Conservation (phyloP, 306 rosid genomes). For the Dryas drummondii region DNA sequence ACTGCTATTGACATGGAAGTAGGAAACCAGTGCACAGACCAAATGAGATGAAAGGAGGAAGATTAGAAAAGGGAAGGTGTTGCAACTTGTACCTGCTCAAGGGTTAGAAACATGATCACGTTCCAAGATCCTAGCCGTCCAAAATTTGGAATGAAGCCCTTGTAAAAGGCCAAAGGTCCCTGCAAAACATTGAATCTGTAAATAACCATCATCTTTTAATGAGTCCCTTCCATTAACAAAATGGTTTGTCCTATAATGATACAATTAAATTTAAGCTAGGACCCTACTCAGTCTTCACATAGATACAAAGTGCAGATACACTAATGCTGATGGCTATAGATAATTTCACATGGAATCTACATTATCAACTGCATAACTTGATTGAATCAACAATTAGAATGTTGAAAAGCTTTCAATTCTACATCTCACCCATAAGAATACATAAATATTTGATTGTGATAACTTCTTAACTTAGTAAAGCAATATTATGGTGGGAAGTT, state of each 20-base stretch:
- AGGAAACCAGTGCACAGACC: neutral
- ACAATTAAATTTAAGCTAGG: neutral
- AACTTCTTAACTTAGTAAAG: neutral
- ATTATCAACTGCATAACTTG: neutral
- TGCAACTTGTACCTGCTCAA: constrained; percentile 74
- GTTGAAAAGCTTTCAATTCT: neutral
- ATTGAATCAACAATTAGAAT: neutral
- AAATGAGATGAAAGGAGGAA: neutral
- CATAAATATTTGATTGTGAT: neutral
- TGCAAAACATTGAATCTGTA: constrained; percentile 40
- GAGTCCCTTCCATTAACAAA: neutral
- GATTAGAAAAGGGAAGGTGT: neutral
- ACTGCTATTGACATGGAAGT: neutral
- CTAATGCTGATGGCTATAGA: neutral
- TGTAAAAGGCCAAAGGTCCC: constrained; percentile 94
- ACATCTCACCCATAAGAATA: neutral
- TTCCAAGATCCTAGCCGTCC: constrained; percentile 99
- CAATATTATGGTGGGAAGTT: neutral
- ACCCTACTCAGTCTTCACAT: neutral
- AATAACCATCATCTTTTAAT: neutral
- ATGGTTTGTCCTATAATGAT: neutral
- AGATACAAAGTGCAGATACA: neutral
- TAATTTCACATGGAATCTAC: neutral
- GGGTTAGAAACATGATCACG: constrained; percentile 93
- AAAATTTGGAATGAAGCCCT: constrained; percentile 91